phyloP scores from a whole-genome alignment of 1,139 yeast genomes.

The Magnusiomyces suaveolens region DNA sequence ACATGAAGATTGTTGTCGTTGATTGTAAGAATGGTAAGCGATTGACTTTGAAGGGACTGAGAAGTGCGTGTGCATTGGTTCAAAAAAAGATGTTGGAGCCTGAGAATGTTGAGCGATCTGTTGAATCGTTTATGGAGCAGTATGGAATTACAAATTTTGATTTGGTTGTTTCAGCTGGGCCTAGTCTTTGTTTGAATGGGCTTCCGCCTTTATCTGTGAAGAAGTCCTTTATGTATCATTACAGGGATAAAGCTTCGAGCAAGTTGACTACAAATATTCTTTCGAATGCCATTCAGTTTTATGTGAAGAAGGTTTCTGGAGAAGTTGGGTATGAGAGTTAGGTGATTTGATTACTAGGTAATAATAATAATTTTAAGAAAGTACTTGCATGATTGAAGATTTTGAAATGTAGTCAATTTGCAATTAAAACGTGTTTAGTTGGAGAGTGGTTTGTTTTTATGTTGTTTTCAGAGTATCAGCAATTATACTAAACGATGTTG shows the following conservation, averaged over 20 bases:
- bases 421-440: too few species aligned
- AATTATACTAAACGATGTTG: background rate
- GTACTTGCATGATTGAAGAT: too few species aligned
- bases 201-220: conserved; percentile 12
- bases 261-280: background rate
- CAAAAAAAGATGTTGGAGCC: conserved; percentile 5
- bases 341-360: too few species aligned
- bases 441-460: too few species aligned
- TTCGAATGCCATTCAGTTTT: conserved; percentile 1
- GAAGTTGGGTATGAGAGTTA: background rate
- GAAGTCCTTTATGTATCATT: background rate
- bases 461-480: too few species aligned
- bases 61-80: conserved; percentile 9
- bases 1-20: conserved; percentile 10
- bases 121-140: conserved; percentile 9
- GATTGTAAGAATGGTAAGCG: conserved; percentile 9
- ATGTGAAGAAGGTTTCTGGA: background rate
- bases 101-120: conserved; percentile 9
- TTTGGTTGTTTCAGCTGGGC: conserved; percentile 11
- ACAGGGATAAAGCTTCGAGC: background rate
- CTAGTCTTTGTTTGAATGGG: conserved; percentile 7
- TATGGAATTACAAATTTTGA: conserved; percentile 7
- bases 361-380: too few species aligned
- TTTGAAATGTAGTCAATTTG: too few species aligned
- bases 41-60: conserved; percentile 5